phyloP scores from a whole-genome alignment of 495 filamentous ascomycete species.

The Aspergillus ellipticus region DNA sequence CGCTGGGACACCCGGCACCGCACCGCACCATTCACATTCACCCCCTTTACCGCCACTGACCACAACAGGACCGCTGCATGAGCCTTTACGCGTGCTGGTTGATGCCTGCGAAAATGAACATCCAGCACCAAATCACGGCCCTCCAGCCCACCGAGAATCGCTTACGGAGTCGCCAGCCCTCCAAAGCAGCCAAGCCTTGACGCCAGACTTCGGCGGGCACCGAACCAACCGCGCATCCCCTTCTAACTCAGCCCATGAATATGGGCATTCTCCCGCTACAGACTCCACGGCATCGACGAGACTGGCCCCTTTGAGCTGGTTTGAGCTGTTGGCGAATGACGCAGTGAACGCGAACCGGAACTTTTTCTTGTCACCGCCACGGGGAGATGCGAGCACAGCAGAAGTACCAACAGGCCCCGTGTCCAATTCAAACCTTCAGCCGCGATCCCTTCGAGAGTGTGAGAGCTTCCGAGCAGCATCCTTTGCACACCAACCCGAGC shows the following conservation, averaged over 20 bases:
- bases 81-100: slow-evolving; percentile 21
- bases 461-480: slow-evolving; percentile 30
- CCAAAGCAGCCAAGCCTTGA: neutral
- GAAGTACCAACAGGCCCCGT: neutral
- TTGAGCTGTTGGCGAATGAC: slow-evolving; percentile 28
- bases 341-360: slow-evolving; percentile 25
- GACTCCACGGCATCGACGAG: slow-evolving; percentile 20
- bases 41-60: neutral
- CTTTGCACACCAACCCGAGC: slow-evolving; percentile 19
- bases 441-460: slow-evolving; percentile 18
- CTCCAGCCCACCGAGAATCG: neutral
- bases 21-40: neutral
- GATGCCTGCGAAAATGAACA: slow-evolving; percentile 27
- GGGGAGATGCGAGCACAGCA: neutral
- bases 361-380: slow-evolving; percentile 23
- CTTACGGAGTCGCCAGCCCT: neutral
- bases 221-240: neutral
- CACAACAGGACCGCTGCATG: slow-evolving; percentile 6
- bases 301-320: slow-evolving; percentile 28
- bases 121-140: neutral
- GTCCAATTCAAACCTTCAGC: slow-evolving; percentile 4
- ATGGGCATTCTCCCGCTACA: slow-evolving; percentile 22
- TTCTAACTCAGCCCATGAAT: slow-evolving; percentile 4
- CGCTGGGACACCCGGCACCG: neutral
- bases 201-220: neutral